Conservation (phyloP, 345 rosid genomes). For the Acer saccharum region DNA sequence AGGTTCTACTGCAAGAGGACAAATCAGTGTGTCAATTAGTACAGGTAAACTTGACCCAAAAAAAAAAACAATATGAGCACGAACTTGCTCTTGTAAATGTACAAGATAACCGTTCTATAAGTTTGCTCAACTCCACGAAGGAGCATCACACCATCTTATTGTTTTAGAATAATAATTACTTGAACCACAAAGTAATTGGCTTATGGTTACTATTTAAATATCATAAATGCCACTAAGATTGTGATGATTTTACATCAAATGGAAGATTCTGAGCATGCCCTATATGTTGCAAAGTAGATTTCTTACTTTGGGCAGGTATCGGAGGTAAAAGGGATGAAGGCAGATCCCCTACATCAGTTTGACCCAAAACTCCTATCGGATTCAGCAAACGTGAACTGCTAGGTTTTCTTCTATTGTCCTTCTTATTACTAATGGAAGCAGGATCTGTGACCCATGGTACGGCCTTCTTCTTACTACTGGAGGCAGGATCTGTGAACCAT, state of each 20-base stretch:
- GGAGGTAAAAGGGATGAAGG: constrained; percentile 24
- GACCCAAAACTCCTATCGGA: constrained; percentile 15
- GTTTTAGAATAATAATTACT: constrained; percentile 18
- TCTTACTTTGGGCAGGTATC: constrained; percentile 26
- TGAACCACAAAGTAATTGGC: constrained; percentile 31
- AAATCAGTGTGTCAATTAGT: constrained; percentile 8
- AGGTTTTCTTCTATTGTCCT: constrained; percentile 27
- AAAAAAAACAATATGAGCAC: constrained; percentile 2
- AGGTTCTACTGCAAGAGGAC: constrained; percentile 16
- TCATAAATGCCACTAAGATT: constrained; percentile 9
- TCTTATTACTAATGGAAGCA: constrained; percentile 22
- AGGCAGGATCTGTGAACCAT: constrained; percentile 45
- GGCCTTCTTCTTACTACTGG: constrained; percentile 25
- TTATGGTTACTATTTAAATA: constrained; percentile 18
- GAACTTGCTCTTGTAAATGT: constrained; percentile 11
- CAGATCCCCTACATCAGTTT: constrained; percentile 28
- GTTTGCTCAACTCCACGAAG: constrained; percentile 25
- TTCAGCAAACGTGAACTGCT: constrained; percentile 25
- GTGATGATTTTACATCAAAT: constrained; percentile 16
- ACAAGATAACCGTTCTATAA: constrained; percentile 13
- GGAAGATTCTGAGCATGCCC: constrained; percentile 20
- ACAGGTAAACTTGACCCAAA: constrained; percentile 10
- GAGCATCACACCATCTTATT: constrained; percentile 10
- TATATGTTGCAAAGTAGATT: constrained; percentile 26
- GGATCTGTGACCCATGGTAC: constrained; percentile 61